Evolutionary conservation across 306 rosid species (phyloP), one percentile per base, ranked within the genome.

Genomic region (Quercus mongolica): DNA sequence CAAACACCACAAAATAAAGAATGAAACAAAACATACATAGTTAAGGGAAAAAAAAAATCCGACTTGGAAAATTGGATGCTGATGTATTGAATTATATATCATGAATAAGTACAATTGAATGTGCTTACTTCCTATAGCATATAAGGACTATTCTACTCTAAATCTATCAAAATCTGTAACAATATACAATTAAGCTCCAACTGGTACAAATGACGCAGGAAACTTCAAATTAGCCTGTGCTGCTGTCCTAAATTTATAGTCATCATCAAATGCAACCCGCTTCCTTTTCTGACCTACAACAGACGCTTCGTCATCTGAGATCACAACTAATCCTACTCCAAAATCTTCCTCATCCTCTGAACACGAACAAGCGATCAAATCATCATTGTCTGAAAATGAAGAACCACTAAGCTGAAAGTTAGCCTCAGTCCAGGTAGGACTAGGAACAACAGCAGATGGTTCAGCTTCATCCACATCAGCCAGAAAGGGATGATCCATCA

Each of bases 401-500:
- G 20, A 20, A 31, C 25, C 71, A 6, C 46, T 65, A 31, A 17
- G 5, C 71, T 65, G 23, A 65, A 12, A 65, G 31, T 65, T 21
- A 30, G 71, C 33, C 71, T 65, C 21, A 5, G 21, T 9, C 49
- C 21, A 65, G 0, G 49, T 17, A 31, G 11, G 3, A 18, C 25
- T 30, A 30, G 71, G 71, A 65, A 20, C 13, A 65, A 15, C 71
- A 31, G 51, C 51, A 10, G 35, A 25, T 19, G 19, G 23, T 33
- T 67, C 71, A 33, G 10, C 15, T 1, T 67, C 51, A 10, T n/a
- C 23, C 20, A 65, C 71, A 31, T 20, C 25, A 0, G 73, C 35
- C 17, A 78, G 15, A 23, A 78, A 82, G 4, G 73, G 72, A 51
- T 62, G 64, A 23, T 10, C 21, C 83, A 83, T 28, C 3, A 83